phyloP scores from a whole-genome alignment of 2,329 filamentous ascomycete genomes.

The Gyromitra esculenta region DNA sequence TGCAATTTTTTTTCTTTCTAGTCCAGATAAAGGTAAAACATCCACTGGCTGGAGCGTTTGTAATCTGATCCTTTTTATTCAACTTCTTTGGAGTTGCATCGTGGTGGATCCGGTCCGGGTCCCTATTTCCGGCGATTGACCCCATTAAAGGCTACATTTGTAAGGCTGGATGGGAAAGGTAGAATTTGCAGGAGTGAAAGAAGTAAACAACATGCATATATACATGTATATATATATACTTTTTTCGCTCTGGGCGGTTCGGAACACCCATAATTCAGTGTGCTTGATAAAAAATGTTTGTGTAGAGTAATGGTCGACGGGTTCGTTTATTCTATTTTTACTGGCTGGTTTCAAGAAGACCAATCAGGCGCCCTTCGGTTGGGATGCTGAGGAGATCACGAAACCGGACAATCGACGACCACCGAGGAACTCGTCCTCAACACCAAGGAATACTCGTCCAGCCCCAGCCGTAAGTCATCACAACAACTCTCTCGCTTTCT shows the following conservation, averaged over 20 bases:
- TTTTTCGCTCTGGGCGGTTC: constrained; percentile 12
- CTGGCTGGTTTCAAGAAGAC: constrained; percentile 20
- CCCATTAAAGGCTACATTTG: not conserved
- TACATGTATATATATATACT: not conserved
- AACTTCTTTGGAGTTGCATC: not conserved
- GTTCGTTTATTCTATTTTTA: constrained; percentile 48
- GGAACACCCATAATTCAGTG: constrained; percentile 9
- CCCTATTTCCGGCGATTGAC: constrained; percentile 24
- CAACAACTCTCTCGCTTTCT: constrained; percentile 37
- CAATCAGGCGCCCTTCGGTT: constrained; percentile 48
- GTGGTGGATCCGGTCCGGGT: constrained; percentile 8
- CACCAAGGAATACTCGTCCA: constrained; percentile 40
- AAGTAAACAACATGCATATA: not conserved
- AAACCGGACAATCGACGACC: constrained; percentile 36
- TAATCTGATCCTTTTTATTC: not conserved
- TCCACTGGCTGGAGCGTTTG: not conserved
- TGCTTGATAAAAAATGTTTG: not conserved
- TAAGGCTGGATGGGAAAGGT: constrained; percentile 13
- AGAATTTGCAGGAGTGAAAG: constrained; percentile 5
- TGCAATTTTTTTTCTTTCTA: not conserved
- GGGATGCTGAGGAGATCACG: constrained; percentile 48
- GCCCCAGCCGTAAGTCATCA: constrained; percentile 32
- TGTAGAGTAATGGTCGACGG: constrained; percentile 20
- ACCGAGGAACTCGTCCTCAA: constrained; percentile 43
- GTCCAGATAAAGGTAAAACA: not conserved